Base-by-base conservation (phyloP, 192 early-diverging fungal species). In the Podila minutissima region DNA sequence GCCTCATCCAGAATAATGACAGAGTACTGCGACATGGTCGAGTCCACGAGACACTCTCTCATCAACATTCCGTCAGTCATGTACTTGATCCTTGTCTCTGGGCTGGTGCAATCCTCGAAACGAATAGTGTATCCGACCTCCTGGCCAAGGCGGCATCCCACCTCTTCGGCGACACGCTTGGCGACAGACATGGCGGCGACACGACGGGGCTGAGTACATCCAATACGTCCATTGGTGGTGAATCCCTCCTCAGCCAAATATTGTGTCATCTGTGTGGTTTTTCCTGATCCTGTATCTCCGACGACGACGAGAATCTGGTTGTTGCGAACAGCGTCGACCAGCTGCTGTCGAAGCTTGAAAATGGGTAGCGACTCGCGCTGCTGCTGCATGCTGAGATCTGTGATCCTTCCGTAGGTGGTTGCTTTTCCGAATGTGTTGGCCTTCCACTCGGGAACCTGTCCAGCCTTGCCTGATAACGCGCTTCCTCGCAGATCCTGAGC, bases 21-120 rank as follows among this genome's bases (percentile, higher is more conserved):
- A n/a, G 93, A 92, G 85, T 99, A 99, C 67, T 93, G 92, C 12
- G 75, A 86, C 74, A 99, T 86, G 35, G 89, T 87, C 2, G 94
- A 88, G 69, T 97, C 95, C 0, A 96, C 90, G 60, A 99, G 87
- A 69, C 94, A 93, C 74, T 99, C 98, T 74, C 97, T 89, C 61
- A 98, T 84, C 24, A 99, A 75, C 93, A 98, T 95, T 85, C 98
- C 98, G 72, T 98, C 98, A 19, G 98, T 99, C 98, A 99, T 98
- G 85, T 98, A 98, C 84, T 98, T 99, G 72, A 99, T 94, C 67
- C 83, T 86, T 7, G 98, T 99, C 58, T 90, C 88, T 6, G 92
- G 91, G 38, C 92, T 92, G 8, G 96, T 98, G 84, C 96, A 97
- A 82, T 99, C 98, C 82, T 99, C 98, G 66, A 99, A 99, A 63